Evolutionary conservation across 2,329 filamentous ascomycete genomes (phyloP).

Genomic region (Clarireedia hainanense): DNA sequence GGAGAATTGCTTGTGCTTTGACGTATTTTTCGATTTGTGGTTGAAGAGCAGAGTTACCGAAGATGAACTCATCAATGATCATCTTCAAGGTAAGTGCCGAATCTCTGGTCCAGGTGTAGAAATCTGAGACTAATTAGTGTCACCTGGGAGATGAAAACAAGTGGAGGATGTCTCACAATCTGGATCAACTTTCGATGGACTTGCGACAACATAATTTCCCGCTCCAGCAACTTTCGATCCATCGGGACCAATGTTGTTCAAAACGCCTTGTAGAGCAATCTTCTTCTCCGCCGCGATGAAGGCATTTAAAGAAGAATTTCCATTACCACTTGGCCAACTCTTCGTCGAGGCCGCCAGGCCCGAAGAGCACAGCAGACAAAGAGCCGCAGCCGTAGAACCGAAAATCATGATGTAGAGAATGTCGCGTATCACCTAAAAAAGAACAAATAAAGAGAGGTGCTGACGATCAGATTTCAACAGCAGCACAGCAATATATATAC

Average conservation of each 20-base stretch:
- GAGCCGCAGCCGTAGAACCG: background rate
- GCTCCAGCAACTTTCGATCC: constrained; percentile 41
- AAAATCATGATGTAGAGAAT: background rate
- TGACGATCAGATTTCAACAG: too few species aligned
- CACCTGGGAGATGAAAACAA: background rate
- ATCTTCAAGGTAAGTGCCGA: constrained; percentile 64
- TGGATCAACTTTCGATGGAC: constrained; percentile 44
- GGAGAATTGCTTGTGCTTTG: constrained; percentile 51
- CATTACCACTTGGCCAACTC: background rate
- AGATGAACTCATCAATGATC: constrained; percentile 56
- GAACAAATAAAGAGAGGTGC: too few species aligned
- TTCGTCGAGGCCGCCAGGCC: background rate
- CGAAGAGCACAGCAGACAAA: background rate
- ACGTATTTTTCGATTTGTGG: constrained; percentile 58
- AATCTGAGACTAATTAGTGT: constrained; percentile 44
- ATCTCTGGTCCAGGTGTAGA: constrained; percentile 71
- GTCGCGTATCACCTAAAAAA: too few species aligned
- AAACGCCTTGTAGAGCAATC: constrained; percentile 41
- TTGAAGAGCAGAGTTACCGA: constrained; percentile 41
- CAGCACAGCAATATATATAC: too few species aligned
- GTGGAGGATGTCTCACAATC: constrained; percentile 37
- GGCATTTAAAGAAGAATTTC: constrained; percentile 16
- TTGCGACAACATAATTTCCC: constrained; percentile 46
- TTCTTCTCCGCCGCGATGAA: constrained; percentile 39
- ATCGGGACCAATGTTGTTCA: constrained; percentile 47